These are phyloP conservation scores for Phytophthora aleatoria DNA, from an alignment of 352 stramenopile species.

Conservation along the genomic window DNA sequence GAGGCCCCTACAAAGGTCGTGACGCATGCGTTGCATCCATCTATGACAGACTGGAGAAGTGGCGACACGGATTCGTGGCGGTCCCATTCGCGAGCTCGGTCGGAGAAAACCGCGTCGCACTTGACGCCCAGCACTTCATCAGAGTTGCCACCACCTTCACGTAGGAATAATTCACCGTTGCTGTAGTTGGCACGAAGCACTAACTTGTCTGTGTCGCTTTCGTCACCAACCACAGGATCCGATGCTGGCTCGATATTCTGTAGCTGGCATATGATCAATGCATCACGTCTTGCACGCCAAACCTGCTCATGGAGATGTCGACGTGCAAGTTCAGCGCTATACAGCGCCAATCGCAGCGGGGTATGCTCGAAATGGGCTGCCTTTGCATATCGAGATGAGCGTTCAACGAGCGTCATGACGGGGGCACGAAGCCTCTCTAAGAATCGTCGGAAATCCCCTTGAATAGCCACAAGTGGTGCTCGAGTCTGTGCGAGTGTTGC, in stretches of 20 bases:
- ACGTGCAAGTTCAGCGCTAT: slow-evolving; percentile 46
- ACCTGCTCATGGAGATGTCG: slow-evolving; percentile 77
- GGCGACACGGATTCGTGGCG: slow-evolving; percentile 59
- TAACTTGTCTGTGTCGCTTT: slow-evolving; percentile 14
- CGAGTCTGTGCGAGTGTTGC: slow-evolving; percentile 48
- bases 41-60: slow-evolving; percentile 68
- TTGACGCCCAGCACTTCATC: slow-evolving; percentile 42
- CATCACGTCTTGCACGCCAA: slow-evolving; percentile 59
- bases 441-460: slow-evolving; percentile 57
- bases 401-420: slow-evolving; percentile 53
- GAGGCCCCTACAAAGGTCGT: slow-evolving; percentile 56
- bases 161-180: slow-evolving; percentile 57
- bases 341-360: slow-evolving; percentile 51
- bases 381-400: slow-evolving; percentile 52
- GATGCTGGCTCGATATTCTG: slow-evolving; percentile 37
- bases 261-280: slow-evolving; percentile 69
- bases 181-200: slow-evolving; percentile 61
- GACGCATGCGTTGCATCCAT: slow-evolving; percentile 72
- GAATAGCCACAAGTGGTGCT: slow-evolving; percentile 57
- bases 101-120: slow-evolving; percentile 69
- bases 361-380: slow-evolving; percentile 58
- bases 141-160: slow-evolving; percentile 11
- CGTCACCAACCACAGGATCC: slow-evolving; percentile 2
- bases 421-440: slow-evolving; percentile 52
- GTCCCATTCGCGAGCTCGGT: slow-evolving; percentile 66